These are phyloP conservation scores for Neoboletus subvelutipes DNA, from an alignment of 768 basidiomycete genomes.

Conservation along the genomic window DNA sequence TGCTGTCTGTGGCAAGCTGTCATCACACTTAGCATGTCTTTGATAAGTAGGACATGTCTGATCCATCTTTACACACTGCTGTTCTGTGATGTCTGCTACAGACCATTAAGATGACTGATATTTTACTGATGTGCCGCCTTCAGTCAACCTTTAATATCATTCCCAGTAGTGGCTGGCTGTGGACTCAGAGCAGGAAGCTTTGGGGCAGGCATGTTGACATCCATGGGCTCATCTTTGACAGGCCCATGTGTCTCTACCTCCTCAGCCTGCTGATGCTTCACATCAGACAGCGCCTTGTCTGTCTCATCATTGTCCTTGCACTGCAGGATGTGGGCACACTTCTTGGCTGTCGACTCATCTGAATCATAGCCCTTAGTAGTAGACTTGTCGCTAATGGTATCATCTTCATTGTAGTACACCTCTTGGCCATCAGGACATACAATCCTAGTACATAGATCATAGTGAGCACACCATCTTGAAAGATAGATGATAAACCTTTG, in stretches of 20 bases:
- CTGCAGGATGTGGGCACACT: background rate
- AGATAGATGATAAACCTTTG: no score
- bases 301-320: background rate
- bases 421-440: no score
- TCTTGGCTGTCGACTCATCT: background rate
- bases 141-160: background rate
- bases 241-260: background rate
- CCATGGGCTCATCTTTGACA: background rate
- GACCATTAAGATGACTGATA: no score
- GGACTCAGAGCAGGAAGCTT: background rate
- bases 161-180: background rate
- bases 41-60: no score
- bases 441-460: no score
- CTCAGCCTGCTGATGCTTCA: background rate
- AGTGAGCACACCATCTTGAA: no score
- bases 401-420: no score
- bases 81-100: no score
- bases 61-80: no score
- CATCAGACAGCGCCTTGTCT: background rate
- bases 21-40: no score
- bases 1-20: no score
- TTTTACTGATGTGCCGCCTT: background rate
- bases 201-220: background rate
- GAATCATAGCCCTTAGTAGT: background rate
- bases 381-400: no score